Evolutionary conservation across 306 rosid species (phyloP).

Genomic region (Cucurbita pepo): DNA sequence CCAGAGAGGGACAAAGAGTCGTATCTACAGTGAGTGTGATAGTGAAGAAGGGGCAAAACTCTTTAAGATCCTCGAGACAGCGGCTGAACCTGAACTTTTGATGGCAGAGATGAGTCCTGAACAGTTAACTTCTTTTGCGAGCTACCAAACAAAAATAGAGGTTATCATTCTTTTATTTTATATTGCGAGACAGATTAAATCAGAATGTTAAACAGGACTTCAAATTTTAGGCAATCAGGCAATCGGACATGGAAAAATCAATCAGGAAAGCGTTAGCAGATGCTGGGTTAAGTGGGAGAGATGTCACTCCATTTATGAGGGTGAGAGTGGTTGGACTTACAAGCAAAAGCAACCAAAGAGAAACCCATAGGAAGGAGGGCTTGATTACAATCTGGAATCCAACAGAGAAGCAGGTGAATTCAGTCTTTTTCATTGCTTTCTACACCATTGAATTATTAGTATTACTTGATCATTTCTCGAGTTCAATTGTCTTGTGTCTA

Average conservation of each 20-base stretch:
- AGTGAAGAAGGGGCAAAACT: slow-evolving; percentile 77
- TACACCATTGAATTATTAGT: not conserved
- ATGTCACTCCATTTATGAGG: slow-evolving; percentile 63
- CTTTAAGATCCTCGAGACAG: slow-evolving; percentile 61
- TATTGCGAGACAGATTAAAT: not conserved
- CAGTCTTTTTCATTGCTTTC: not conserved
- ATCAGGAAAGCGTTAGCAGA: slow-evolving; percentile 62
- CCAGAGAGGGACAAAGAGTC: slow-evolving; percentile 33
- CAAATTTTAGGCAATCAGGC: slow-evolving; percentile 48
- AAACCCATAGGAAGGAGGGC: slow-evolving; percentile 49
- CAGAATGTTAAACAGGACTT: slow-evolving; percentile 17
- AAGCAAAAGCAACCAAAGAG: slow-evolving; percentile 15
- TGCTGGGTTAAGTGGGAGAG: slow-evolving; percentile 51
- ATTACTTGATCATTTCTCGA: not conserved
- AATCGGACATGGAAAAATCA: slow-evolving; percentile 53
- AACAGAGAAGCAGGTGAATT: slow-evolving; percentile 45
- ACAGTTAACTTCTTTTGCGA: slow-evolving; percentile 55
- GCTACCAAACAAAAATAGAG: slow-evolving; percentile 57
- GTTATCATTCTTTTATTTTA: slow-evolving; percentile 18
- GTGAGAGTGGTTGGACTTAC: slow-evolving; percentile 66
- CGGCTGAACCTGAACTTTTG: slow-evolving; percentile 72
- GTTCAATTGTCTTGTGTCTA: not conserved
- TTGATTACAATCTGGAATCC: slow-evolving; percentile 85
- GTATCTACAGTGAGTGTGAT: slow-evolving; percentile 27
- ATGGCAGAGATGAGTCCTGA: slow-evolving; percentile 93